Evolutionary conservation across 2,329 filamentous ascomycete genomes (phyloP).

Genomic region (Fusarium veterinarium): DNA sequence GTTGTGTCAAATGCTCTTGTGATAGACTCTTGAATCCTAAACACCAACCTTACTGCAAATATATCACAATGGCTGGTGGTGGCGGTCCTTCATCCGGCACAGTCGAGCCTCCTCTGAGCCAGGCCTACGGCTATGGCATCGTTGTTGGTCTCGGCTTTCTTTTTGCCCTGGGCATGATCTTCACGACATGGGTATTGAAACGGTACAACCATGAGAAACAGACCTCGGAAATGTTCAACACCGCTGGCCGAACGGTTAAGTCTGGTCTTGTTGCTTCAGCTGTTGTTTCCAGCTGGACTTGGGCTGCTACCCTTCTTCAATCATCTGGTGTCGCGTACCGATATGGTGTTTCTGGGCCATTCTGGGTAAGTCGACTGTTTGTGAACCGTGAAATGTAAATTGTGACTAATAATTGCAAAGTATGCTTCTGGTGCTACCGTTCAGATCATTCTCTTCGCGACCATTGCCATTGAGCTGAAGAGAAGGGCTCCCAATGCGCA

Average conservation of each 20-base stretch:
- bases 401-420: background rate
- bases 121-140: conserved; percentile 81
- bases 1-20: background rate
- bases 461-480: conserved; percentile 90
- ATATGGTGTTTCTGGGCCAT: conserved; percentile 74
- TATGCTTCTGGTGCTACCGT: conserved; percentile 77
- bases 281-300: conserved; percentile 94
- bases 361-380: conserved; percentile 52
- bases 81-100: conserved; percentile 31
- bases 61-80: conserved; percentile 31
- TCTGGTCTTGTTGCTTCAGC: conserved; percentile 88
- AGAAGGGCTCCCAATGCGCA: conserved; percentile 88
- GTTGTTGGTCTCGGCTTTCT: conserved; percentile 78
- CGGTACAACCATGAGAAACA: conserved; percentile 73
- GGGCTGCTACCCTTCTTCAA: conserved; percentile 86
- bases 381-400: accelerated
- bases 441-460: conserved; percentile 90
- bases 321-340: conserved; percentile 84
- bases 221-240: conserved; percentile 93
- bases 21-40: background rate
- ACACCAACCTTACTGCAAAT: background rate
- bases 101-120: conserved; percentile 54
- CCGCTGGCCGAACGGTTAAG: conserved; percentile 88
- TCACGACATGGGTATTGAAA: conserved; percentile 28
- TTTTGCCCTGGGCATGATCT: conserved; percentile 77